Evolutionary conservation across 2,329 filamentous ascomycete species (phyloP), one percentile per base, ranked within the genome.

Genomic region (Colletotrichum filicis): DNA sequence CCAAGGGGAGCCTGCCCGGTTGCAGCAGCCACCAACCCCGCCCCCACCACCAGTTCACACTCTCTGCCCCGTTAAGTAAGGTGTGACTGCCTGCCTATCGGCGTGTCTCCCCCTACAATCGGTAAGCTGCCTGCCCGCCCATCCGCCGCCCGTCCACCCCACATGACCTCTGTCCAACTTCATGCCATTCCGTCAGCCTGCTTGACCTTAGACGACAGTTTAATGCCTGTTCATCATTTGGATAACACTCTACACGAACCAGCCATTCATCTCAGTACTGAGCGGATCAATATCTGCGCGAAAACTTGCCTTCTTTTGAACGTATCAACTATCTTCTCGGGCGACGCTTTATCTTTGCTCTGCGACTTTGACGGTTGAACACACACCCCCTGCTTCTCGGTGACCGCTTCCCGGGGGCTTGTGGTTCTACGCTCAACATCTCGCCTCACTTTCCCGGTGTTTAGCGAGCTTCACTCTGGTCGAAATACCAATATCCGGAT

Each of bases 111-210:
- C 60, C 22, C 58, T 49, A 16, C 42, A 8, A 22, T 9, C 42
- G 42, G 42, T 49, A 49, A 42, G 37, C 37, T 35, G 32, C 32
- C 32, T 12, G 32, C 32, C 32, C 42, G 19, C 42, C 42, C 42
- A 19, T 49, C 19, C 42, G 19, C 16, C 32, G 26, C 30, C 57
- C 62, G 6, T 56, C 24, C 24, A 63, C 53, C 66, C 53, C 64
- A 65, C 52, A 19, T 65, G 61, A 64, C 37, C 35, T 7, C 30
- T 28, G 30, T 32, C 46, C 60, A 49, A 49, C 42, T 49, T 49
- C 42, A 22, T 49, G 19, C 37, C 24, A 19, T 28, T 19, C 61
- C 63, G 28, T 71, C 68, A 61, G 56, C 68, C 68, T 68, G 7
- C 42, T 32, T 32, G 9, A 32, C 30, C 42, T 58, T 46, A 49